Evolutionary conservation across 164 flowering plant genomes (phyloP), one percentile per base, ranked within the genome.

Genomic region (Nelumbo lutea): DNA sequence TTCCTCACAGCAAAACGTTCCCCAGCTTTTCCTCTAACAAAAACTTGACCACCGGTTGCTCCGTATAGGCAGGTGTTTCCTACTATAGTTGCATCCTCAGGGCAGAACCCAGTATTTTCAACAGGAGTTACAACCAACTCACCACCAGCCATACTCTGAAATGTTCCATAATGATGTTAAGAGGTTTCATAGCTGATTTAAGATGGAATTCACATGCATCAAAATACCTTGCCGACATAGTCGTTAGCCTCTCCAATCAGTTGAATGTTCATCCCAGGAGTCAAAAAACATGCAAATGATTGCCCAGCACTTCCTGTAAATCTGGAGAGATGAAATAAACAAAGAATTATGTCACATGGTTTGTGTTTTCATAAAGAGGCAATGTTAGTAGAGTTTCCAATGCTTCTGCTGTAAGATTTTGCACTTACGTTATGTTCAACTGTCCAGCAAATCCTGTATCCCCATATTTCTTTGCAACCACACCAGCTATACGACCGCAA

Each of bases 381-480:
- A 27, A 27, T 27, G 27, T 27, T 27, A 27, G 27, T 27, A 27
- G 27, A 27, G 27, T 43, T 46, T 65, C 52, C 3, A 46, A 27
- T 57, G 53, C 15, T 41, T 5, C 43, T 41, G 48, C 6, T 42
- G 39, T 8, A 56, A 47, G 59, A 69, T 60, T 46, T 27, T 52
- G 58, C 45, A 70, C 87, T 82, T 85, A 95, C 98, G 87, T 93
- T 72, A 96, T 82, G 77, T 93, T 90, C 42, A 96, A 81, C 76
- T 93, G 97, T 67, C 99, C 99, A 68, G 98, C 95, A 83, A 96
- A 96, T 60, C 99, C 98, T 52, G 96, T 86, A 81, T 96, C 99
- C 3, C 99, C 99, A 81, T 96, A 93, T 77, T 87, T 93, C 85
- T 91, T 93, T 48, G 99, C 99, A 73, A 96, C 65, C 5, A 73